Conservation (phyloP, 2,329 filamentous ascomycete species). For the Cercospora beticola region DNA sequence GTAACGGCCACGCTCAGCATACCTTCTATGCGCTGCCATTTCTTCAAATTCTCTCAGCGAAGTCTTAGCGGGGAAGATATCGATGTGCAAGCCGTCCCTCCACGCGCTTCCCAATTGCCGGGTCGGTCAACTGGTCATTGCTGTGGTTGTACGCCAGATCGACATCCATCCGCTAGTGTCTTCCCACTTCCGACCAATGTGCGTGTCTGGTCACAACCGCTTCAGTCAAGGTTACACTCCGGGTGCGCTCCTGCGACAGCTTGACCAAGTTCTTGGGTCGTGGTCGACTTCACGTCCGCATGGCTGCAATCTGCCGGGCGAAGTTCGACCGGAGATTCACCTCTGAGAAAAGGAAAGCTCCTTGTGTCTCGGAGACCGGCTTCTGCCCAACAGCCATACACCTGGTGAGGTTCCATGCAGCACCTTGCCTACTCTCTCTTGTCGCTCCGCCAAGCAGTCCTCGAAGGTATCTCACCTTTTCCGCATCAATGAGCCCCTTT, state of each 20-base stretch:
- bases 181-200: not conserved
- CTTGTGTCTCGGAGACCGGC: slow-evolving; percentile 8
- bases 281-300: not conserved
- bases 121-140: slow-evolving; percentile 2
- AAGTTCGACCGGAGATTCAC: not conserved
- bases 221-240: slow-evolving; percentile 8
- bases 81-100: not conserved
- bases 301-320: not conserved
- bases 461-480: slow-evolving; percentile 21
- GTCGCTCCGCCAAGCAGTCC: slow-evolving; percentile 23
- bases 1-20: not conserved
- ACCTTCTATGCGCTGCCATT: not conserved
- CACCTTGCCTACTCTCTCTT: slow-evolving; percentile 23
- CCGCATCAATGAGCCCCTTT: slow-evolving; percentile 19
- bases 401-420: slow-evolving; percentile 27
- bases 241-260: not conserved
- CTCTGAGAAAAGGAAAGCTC: slow-evolving; percentile 15
- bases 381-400: slow-evolving; percentile 27
- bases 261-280: not conserved
- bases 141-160: slow-evolving; percentile 14
- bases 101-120: not conserved
- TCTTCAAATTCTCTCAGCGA: not conserved
- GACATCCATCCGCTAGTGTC: slow-evolving; percentile 4
- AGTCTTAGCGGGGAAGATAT: not conserved
- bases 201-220: not conserved